Evolutionary conservation across 1,284 basidiomycete species (phyloP), one percentile per base, ranked within the genome.

Genomic region (Flammula alnicola): DNA sequence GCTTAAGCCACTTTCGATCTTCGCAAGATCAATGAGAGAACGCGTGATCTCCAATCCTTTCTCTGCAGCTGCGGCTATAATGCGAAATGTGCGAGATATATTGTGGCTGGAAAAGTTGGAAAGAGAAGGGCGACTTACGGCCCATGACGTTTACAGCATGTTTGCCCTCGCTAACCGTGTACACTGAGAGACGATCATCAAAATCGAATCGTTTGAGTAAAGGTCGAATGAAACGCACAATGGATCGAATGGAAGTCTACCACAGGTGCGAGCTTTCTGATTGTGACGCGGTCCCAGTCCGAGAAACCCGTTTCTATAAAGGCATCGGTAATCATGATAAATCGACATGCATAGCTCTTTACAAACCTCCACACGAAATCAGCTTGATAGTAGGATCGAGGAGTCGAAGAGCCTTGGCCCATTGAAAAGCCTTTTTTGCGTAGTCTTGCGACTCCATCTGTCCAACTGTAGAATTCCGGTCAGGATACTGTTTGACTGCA

Each of bases 371-470:
- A 57, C 83, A 87, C 1, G 78, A 76, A 12, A 86, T 71, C 8
- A 86, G 67, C 55, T 80, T 69, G 62, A 86, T 80, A 20, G 51
- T 72, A 0, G 83, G 82, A 56, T 87, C 84, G 8, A 86, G 74
- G 0, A 85, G 70, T 38, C 74, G 74, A 30, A 87, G 67, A 1
- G 79, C 83, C 60, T 86, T 83, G 1, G 83, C 83, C 83, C 83
- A 87, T 57, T 80, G 80, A 39, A 72, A 76, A 0, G 83, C 83
- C 54, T 75, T 78, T 50, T 76, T 75, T 8, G 80, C 77, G 61
- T 86, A 86, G 49, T 83, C 83, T 17, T 72, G 66, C 0, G 82
- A 75, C 9, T 75, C 74, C 66, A 83, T 75, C 57, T 84, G 80
- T 20, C 83, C 82, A 10, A 85, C 81, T 70, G 23, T 6, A 16